A percentile compares a stretch with the other conserved stretches of the same genome.
phyloP scores from a whole-genome alignment of 1,139 yeast genomes.

The Kazachstania sp. region DNA sequence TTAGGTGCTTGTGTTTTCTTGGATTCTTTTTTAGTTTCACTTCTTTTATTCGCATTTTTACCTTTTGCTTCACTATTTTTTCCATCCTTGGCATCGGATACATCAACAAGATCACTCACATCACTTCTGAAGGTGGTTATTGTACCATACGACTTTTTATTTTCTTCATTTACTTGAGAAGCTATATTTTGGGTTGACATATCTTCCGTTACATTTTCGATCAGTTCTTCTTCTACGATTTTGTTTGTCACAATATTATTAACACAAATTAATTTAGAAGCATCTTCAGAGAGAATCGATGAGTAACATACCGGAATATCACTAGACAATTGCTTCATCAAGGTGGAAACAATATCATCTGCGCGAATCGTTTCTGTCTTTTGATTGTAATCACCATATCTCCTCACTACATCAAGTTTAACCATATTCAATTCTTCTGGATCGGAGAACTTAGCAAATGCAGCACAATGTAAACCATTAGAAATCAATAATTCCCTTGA shows the following conservation, averaged over 20 bases:
- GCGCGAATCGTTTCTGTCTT: conserved; percentile 1
- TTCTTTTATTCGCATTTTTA: neutral
- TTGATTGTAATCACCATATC: neutral
- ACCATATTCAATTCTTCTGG: conserved; percentile 20
- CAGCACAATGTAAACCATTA: conserved; percentile 38
- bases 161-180: conserved; percentile 10
- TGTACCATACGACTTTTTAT: conserved; percentile 23
- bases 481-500: conserved; percentile 31
- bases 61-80: neutral
- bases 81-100: neutral
- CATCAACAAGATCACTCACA: conserved; percentile 19
- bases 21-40: neutral
- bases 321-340: conserved; percentile 3
- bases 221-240: conserved; percentile 2
- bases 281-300: conserved; percentile 18
- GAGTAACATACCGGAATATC: conserved; percentile 18
- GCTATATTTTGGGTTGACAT: neutral
- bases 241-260: conserved; percentile 12
- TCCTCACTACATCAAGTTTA: conserved; percentile 9
- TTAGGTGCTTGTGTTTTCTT: neutral
- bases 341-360: conserved; percentile 1
- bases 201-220: neutral
- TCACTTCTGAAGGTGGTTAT: conserved; percentile 28
- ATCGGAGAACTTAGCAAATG: conserved; percentile 37
- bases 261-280: conserved; percentile 9